These are phyloP conservation scores for Metarhizium humberi DNA, from an alignment of 2,329 filamentous ascomycete genomes.

Conservation along the genomic window DNA sequence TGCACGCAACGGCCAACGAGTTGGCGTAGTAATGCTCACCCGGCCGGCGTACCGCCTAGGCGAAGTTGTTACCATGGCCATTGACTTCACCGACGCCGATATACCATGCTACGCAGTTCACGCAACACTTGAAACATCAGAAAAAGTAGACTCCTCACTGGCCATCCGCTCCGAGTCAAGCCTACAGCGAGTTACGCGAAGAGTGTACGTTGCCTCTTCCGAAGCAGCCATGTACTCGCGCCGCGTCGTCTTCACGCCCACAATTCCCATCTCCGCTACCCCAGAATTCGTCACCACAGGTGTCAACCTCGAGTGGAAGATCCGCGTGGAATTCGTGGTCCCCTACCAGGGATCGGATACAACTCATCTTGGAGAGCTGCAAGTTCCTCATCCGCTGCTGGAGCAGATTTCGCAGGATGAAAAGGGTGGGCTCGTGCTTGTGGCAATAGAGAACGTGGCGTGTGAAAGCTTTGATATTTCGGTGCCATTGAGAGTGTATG, in stretches of 20 bases:
- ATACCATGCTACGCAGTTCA: conserved; percentile 82
- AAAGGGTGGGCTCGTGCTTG: conserved; percentile 61
- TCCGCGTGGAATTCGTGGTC: conserved; percentile 88
- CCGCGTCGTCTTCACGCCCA: conserved; percentile 69
- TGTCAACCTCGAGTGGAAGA: conserved; percentile 77
- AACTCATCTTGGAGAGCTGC: conserved; percentile 11
- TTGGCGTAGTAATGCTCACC: conserved; percentile 82
- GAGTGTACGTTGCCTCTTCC: conserved; percentile 66
- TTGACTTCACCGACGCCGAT: conserved; percentile 73
- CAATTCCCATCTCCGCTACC: conserved; percentile 74
- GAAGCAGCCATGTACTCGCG: conserved; percentile 78
- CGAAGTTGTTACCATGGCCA: conserved; percentile 72
- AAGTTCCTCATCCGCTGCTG: conserved; percentile 43
- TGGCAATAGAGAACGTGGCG: conserved; percentile 66
- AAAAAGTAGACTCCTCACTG: conserved; percentile 70
- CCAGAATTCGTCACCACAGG: conserved; percentile 90
- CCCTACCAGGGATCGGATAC: conserved; percentile 37
- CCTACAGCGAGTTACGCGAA: conserved; percentile 77
- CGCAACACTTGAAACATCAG: conserved; percentile 74
- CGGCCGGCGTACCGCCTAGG: conserved; percentile 83
- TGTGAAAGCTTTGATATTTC: conserved; percentile 89
- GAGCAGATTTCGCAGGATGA: conserved; percentile 76
- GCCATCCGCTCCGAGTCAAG: conserved; percentile 79
- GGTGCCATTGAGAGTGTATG: conserved; percentile 76
- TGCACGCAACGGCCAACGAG: conserved; percentile 80